phyloP scores from a whole-genome alignment of 169 alveolate genomes.

The Eimeria necatrix region DNA sequence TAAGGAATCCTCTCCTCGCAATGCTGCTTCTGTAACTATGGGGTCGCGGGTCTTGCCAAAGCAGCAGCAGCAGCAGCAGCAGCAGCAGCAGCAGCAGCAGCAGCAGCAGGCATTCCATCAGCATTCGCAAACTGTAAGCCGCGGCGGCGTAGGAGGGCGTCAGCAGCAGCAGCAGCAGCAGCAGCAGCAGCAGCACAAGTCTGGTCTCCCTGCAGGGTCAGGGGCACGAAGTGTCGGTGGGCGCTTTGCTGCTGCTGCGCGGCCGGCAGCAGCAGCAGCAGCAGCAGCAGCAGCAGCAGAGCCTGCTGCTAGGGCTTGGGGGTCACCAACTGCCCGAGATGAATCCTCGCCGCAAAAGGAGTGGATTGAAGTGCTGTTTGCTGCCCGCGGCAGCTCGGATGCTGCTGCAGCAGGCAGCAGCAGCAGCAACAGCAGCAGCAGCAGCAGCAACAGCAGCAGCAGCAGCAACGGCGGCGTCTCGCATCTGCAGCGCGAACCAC shows the following conservation, averaged over 20 bases:
- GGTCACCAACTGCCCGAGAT: neutral
- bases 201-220: neutral
- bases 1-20: neutral
- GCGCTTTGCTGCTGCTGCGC: constrained; percentile 7
- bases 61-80: constrained; percentile 50
- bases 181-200: constrained; percentile 33
- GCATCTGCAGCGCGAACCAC: neutral
- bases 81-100: constrained; percentile 46
- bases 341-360: constrained; percentile 9
- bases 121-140: neutral
- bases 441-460: constrained; percentile 38
- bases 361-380: constrained; percentile 3
- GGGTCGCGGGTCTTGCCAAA: neutral
- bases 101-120: neutral
- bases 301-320: neutral
- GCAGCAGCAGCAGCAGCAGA: constrained; percentile 55
- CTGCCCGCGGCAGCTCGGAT: neutral
- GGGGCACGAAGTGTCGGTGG: neutral
- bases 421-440: constrained; percentile 16
- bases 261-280: constrained; percentile 28
- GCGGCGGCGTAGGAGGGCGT: neutral
- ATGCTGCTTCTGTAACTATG: neutral
- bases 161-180: constrained; percentile 40
- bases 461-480: neutral
- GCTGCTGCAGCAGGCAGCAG: constrained; percentile 6